phyloP scores from a whole-genome alignment of 2,329 filamentous ascomycete genomes.

The Apiospora arundinis region DNA sequence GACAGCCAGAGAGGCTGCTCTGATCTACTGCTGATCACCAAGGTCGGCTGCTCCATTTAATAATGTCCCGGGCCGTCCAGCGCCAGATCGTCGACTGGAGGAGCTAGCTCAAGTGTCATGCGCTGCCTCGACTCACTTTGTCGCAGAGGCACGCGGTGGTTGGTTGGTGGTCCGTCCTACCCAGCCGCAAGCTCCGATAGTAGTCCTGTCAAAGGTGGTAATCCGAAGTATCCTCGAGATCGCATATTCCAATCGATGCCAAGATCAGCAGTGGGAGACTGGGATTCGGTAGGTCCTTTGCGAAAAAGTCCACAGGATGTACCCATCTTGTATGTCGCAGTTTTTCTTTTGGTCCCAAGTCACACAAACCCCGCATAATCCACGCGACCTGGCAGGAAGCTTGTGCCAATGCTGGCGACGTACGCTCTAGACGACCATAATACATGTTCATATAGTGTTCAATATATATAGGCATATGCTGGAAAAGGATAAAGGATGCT shows the following conservation, averaged over 20 bases:
- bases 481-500: neutral
- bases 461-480: neutral
- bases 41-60: neutral
- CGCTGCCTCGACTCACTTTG: neutral
- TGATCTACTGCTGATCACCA: constrained; percentile 4
- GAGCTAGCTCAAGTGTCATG: neutral
- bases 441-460: neutral
- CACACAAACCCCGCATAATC: constrained; percentile 15
- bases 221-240: constrained; percentile 5
- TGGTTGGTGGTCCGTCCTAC: constrained; percentile 3
- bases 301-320: neutral
- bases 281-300: neutral
- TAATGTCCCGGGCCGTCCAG: neutral
- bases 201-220: neutral
- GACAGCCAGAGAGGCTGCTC: neutral
- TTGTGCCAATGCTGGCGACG: neutral
- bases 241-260: neutral
- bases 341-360: neutral
- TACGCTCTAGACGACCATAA: neutral
- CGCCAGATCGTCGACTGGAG: constrained; percentile 6
- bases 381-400: constrained; percentile 8
- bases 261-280: neutral
- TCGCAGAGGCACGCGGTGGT: neutral
- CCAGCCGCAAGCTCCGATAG: neutral
- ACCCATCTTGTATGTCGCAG: neutral